Percentiles rank a stretch among this genome's conserved stretches.
phyloP scores from a whole-genome alignment of 78 protist genomes.

The Tieghemostelium lacteum region DNA sequence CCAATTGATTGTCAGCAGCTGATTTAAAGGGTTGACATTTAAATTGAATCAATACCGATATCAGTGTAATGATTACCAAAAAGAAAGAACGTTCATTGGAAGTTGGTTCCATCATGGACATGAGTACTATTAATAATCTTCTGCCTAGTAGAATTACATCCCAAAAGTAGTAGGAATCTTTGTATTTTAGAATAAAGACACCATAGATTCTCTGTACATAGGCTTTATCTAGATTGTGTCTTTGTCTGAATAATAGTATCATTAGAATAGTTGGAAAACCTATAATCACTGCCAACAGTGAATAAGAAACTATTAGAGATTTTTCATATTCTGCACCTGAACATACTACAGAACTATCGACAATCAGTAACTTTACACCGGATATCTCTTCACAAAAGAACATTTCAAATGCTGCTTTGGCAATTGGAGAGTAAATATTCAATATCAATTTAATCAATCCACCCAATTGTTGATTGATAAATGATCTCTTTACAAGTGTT shows the following conservation, averaged over 20 bases:
- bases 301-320: conserved; percentile 14
- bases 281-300: neutral
- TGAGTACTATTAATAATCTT: conserved; percentile 22
- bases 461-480: conserved; percentile 32
- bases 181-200: conserved; percentile 47
- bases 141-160: conserved; percentile 45
- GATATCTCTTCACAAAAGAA: conserved; percentile 41
- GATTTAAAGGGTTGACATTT: conserved; percentile 33
- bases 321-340: neutral
- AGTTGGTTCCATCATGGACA: conserved; percentile 37
- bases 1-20: conserved; percentile 22
- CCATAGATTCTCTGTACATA: conserved; percentile 21
- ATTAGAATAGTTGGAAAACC: conserved; percentile 31
- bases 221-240: neutral
- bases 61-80: conserved; percentile 2
- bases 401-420: conserved; percentile 25
- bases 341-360: conserved; percentile 4
- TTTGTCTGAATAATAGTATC: neutral
- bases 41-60: conserved; percentile 15
- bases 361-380: neutral
- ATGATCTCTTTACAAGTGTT: neutral
- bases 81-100: neutral
- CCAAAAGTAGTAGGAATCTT: conserved; percentile 36
- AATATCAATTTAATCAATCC: conserved; percentile 29
- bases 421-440: conserved; percentile 44